phyloP scores from a whole-genome alignment of 768 basidiomycete species.

The Mycena kentingensis region DNA sequence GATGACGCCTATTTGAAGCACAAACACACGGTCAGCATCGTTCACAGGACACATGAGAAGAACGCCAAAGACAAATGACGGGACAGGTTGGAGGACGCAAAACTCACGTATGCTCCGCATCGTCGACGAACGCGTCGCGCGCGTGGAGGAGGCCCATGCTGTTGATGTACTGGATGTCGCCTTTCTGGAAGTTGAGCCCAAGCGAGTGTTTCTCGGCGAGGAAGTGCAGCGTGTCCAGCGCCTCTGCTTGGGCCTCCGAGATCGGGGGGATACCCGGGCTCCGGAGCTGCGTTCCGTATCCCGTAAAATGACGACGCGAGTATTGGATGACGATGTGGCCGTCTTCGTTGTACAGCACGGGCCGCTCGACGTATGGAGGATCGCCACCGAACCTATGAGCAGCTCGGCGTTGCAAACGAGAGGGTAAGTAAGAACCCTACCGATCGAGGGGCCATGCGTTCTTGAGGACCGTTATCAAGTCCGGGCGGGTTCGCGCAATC shows the following conservation, averaged over 20 bases:
- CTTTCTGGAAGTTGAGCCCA: slow-evolving; percentile 48
- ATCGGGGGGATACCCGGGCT: slow-evolving; percentile 45
- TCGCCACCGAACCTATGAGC: slow-evolving; percentile 38
- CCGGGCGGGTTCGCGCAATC: slow-evolving; percentile 46
- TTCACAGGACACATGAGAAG: slow-evolving; percentile 6
- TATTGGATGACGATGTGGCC: slow-evolving; percentile 47
- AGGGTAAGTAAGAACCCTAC: slow-evolving; percentile 21
- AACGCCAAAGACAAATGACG: background rate
- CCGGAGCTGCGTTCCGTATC: slow-evolving; percentile 39
- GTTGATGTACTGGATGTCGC: slow-evolving; percentile 53
- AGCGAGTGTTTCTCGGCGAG: slow-evolving; percentile 45
- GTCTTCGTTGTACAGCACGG: slow-evolving; percentile 43
- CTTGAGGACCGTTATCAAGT: slow-evolving; percentile 42
- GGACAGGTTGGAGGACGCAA: background rate
- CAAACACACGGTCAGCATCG: background rate
- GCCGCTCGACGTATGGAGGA: slow-evolving; percentile 39
- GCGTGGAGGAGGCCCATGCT: slow-evolving; percentile 47
- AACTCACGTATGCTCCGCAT: slow-evolving; percentile 43
- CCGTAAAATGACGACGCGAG: slow-evolving; percentile 47
- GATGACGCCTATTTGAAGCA: slow-evolving; percentile 39
- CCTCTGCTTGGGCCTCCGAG: slow-evolving; percentile 52
- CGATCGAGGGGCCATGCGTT: slow-evolving; percentile 48
- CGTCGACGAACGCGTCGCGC: slow-evolving; percentile 45
- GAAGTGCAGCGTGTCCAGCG: slow-evolving; percentile 48
- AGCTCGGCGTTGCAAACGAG: slow-evolving; percentile 13